A percentile compares a stretch with the other conserved stretches of the same genome.
These are phyloP conservation scores for Saturnispora bothae DNA, from an alignment of 805 yeast species.

Conservation along the genomic window DNA sequence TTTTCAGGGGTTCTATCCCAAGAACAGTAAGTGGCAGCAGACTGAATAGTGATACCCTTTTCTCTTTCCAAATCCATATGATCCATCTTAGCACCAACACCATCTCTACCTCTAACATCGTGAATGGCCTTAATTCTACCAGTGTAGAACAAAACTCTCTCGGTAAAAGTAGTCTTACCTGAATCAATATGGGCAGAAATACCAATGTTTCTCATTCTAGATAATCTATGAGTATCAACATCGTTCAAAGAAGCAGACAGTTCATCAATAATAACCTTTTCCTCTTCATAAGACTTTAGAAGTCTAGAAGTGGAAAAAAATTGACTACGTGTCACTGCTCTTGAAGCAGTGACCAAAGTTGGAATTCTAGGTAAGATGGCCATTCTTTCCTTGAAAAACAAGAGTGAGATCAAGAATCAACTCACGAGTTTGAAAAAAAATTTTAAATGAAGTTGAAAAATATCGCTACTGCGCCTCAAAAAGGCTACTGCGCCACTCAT, in stretches of 20 bases:
- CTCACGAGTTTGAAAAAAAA: too few relatives aligned
- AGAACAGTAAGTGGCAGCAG: slow-evolving; percentile 97
- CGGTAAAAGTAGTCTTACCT: slow-evolving; percentile 97
- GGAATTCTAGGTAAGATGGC: slow-evolving; percentile 3
- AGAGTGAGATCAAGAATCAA: too few relatives aligned
- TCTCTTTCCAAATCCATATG: slow-evolving; percentile 98
- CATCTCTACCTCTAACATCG: slow-evolving; percentile 93
- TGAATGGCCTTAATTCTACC: slow-evolving; percentile 96
- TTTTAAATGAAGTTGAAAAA: neutral
- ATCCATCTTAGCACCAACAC: slow-evolving; percentile 99
- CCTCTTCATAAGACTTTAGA: slow-evolving; percentile 52
- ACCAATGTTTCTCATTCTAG: slow-evolving; percentile 82
- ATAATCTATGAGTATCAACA: slow-evolving; percentile 40
- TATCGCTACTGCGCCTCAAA: neutral
- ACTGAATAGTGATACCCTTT: slow-evolving; percentile 96
- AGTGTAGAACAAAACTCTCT: slow-evolving; percentile 90
- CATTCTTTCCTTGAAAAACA: too few relatives aligned
- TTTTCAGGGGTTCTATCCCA: slow-evolving; percentile 69
- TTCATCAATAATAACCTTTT: slow-evolving; percentile 56
- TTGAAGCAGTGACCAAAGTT: neutral
- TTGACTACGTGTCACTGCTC: neutral
- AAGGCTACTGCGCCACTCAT: neutral
- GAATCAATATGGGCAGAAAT: slow-evolving; percentile 97
- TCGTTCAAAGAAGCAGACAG: slow-evolving; percentile 39
- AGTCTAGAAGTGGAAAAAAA: slow-evolving; percentile 25